phyloP scores from a whole-genome alignment of 805 yeast species.

The Yarrowia osloensis region DNA sequence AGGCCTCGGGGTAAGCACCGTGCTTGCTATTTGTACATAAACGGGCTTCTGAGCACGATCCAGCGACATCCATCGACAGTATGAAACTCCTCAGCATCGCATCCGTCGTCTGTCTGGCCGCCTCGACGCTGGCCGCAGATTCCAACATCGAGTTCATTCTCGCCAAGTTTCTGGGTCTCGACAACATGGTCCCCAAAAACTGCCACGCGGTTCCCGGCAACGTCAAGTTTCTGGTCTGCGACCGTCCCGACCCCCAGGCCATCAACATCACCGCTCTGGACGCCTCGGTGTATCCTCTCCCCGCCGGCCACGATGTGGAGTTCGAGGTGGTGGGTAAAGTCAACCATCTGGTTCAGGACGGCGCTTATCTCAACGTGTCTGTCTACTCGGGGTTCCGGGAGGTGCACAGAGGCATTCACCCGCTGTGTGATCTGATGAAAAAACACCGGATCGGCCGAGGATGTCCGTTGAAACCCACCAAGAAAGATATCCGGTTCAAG shows the following conservation, averaged over 20 bases:
- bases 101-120: neutral
- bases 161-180: slow-evolving; percentile 13
- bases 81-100: neutral
- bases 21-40: neutral
- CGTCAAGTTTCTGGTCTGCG: slow-evolving; percentile 1
- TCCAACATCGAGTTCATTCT: slow-evolving; percentile 18
- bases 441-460: slow-evolving; percentile 19
- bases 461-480: slow-evolving; percentile 27
- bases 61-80: neutral
- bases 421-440: slow-evolving; percentile 3
- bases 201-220: slow-evolving; percentile 19
- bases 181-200: slow-evolving; percentile 8
- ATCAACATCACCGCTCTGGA: neutral
- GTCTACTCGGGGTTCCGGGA: slow-evolving; percentile 9
- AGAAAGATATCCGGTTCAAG: slow-evolving; percentile 20
- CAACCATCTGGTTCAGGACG: neutral
- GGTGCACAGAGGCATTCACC: slow-evolving; percentile 6
- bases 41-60: too few species aligned
- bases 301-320: slow-evolving; percentile 21
- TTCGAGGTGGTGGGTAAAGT: slow-evolving; percentile 24
- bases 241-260: slow-evolving; percentile 1
- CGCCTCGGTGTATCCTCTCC: slow-evolving; percentile 3
- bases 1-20: neutral
- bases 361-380: slow-evolving; percentile 25
- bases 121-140: neutral